A percentile compares a stretch with the other conserved stretches of the same genome.
Evolutionary conservation across 768 basidiomycete genomes (phyloP).

Genomic region (Termitomyces sp.): DNA sequence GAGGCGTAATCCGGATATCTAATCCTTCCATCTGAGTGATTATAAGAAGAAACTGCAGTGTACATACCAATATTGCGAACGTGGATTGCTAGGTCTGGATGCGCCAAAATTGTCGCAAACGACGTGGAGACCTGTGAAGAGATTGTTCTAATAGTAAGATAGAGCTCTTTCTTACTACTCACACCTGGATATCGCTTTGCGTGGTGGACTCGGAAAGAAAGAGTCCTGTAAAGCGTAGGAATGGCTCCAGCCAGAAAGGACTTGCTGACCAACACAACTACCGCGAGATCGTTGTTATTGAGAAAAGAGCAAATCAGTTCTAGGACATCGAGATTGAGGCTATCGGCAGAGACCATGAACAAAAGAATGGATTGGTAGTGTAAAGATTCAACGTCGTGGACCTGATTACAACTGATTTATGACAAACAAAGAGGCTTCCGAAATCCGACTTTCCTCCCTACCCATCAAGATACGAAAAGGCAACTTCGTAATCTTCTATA

Average conservation of each 20-base stretch:
- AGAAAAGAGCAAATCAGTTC: slow-evolving; percentile 60
- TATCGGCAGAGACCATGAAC: slow-evolving; percentile 60
- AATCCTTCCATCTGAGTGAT: background rate
- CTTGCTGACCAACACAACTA: slow-evolving; percentile 56
- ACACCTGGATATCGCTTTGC: slow-evolving; percentile 54
- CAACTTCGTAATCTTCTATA: slow-evolving; percentile 10
- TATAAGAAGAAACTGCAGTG: background rate
- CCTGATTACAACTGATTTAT: background rate
- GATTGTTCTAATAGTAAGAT: too few species aligned
- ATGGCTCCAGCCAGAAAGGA: slow-evolving; percentile 61
- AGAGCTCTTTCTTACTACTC: slow-evolving; percentile 7
- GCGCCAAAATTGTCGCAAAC: slow-evolving; percentile 50
- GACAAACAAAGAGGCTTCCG: background rate
- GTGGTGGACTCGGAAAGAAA: slow-evolving; percentile 50
- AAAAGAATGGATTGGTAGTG: background rate
- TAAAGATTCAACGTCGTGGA: background rate
- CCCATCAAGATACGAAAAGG: slow-evolving; percentile 1
- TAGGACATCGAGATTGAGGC: slow-evolving; percentile 66
- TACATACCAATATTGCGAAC: slow-evolving; percentile 53
- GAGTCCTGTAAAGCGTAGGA: slow-evolving; percentile 53
- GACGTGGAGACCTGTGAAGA: slow-evolving; percentile 40
- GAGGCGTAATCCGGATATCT: slow-evolving; percentile 50
- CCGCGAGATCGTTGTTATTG: slow-evolving; percentile 49
- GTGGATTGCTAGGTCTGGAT: slow-evolving; percentile 48
- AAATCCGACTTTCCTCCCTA: background rate